A percentile compares a stretch with the other conserved stretches of the same genome.
Evolutionary conservation across 805 yeast species (phyloP).

Genomic region (Alloascoidea africana): DNA sequence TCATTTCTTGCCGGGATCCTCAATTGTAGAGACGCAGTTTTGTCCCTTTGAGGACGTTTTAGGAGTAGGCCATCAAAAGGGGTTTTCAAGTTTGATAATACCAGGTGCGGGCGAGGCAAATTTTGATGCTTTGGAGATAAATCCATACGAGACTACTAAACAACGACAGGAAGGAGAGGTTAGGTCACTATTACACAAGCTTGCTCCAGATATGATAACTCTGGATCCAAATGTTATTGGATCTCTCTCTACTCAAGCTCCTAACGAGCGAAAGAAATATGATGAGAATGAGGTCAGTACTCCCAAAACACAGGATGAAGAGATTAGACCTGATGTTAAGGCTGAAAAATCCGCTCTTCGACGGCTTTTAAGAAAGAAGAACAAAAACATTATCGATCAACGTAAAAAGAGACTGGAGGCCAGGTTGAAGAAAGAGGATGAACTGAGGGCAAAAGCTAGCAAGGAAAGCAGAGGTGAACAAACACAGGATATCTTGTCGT

Average conservation of each 20-base stretch:
- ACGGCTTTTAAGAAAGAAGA: conserved; percentile 67
- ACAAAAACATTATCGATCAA: conserved; percentile 73
- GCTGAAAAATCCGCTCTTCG: conserved; percentile 78
- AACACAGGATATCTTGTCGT: conserved; percentile 35
- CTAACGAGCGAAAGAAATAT: conserved; percentile 36
- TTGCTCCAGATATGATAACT: conserved; percentile 84
- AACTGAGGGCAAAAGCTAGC: conserved; percentile 37
- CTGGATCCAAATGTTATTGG: conserved; percentile 85
- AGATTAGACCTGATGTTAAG: conserved; percentile 42
- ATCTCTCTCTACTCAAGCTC: conserved; percentile 58
- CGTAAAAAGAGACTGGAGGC: conserved; percentile 65
- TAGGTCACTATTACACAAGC: conserved; percentile 66
- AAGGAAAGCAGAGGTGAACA: conserved; percentile 32
- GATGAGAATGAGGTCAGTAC: conserved; percentile 21
- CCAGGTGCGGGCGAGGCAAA: conserved; percentile 99
- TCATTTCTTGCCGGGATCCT: conserved; percentile 69
- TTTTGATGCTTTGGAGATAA: conserved; percentile 82
- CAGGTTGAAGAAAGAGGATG: conserved; percentile 62
- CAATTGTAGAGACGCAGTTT: conserved; percentile 48
- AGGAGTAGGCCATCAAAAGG: conserved; percentile 71
- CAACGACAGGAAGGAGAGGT: conserved; percentile 94
- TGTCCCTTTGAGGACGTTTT: conserved; percentile 96
- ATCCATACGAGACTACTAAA: conserved; percentile 83
- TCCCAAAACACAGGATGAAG: conserved; percentile 23
- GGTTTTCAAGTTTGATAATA: conserved; percentile 71